Evolutionary conservation across 805 yeast species (phyloP), one percentile per base, ranked within the genome.

Genomic region (Kluyveromyces starmeri): DNA sequence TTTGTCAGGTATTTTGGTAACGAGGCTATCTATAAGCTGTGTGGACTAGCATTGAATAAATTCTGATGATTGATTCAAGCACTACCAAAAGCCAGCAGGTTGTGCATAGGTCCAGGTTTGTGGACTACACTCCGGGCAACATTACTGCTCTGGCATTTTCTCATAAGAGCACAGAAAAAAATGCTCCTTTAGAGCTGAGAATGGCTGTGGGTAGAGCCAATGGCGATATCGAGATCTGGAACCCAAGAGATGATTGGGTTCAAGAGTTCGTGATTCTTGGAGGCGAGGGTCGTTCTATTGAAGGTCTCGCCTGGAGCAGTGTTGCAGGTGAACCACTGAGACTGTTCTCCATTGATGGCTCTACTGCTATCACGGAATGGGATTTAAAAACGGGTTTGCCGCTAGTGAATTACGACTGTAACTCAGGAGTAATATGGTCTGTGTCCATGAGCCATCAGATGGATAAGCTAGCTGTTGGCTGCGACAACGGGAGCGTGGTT

Each of bases 171-270:
- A 40, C 65, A 3, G 55, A 61, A 14, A 65, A 65, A 29, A 46
- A 63, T 19, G 64, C 75, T 1, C 77, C 74, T 18, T 59, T 56
- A 16, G 78, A 73, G 39, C 63, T 85, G 36, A 53, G 96, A 40
- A 61, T 92, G 24, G 96, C 97, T 1, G 82, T 89, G 5, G 97
- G 96, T 20, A 71, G 96, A 55, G 73, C 84, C 29, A 88, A 92
- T 53, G 99, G 99, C 25, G 88, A 88, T 50, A 82, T 92, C 39
- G 98, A 92, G 59, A 76, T 92, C 21, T 89, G 97, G 96, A 84
- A 84, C 55, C 95, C 95, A 26, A 68, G 77, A 48, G 67, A 70
- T 41, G 71, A 73, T 48, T 88, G 96, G 96, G 62, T 74, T 35
- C 85, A 83, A 43, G 96, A 92, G 50, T 55, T 59, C 14, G 64